phyloP scores from a whole-genome alignment of 2,329 filamentous ascomycete species.

The Monilinia vaccinii-corymbosi region DNA sequence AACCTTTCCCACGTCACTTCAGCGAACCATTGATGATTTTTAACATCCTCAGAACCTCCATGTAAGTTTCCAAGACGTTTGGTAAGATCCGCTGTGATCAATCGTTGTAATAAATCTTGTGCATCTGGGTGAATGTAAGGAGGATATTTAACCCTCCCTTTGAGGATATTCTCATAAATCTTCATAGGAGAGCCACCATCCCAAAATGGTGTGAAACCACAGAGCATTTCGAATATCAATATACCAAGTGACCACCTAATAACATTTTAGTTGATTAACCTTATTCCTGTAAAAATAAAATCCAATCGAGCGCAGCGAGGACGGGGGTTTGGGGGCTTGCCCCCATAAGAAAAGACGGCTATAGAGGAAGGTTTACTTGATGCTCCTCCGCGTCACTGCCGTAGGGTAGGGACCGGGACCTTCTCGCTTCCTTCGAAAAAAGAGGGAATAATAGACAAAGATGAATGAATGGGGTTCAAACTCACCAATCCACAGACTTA shows the following conservation, averaged over 20 bases:
- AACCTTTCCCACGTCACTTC: slow-evolving; percentile 97
- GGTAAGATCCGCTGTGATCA: slow-evolving; percentile 91
- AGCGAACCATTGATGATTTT: slow-evolving; percentile 91
- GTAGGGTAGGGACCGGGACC: neutral
- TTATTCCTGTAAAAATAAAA: neutral
- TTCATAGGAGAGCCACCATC: slow-evolving; percentile 96
- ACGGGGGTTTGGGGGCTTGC: slow-evolving; percentile 1
- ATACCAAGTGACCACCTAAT: slow-evolving; percentile 95
- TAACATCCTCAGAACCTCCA: slow-evolving; percentile 83
- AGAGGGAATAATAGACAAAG: neutral
- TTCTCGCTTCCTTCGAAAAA: neutral
- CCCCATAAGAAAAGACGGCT: neutral
- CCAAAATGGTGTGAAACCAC: slow-evolving; percentile 98
- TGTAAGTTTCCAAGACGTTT: slow-evolving; percentile 93
- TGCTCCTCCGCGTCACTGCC: neutral
- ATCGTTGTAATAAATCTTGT: slow-evolving; percentile 79
- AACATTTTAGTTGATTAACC: slow-evolving; percentile 13
- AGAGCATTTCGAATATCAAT: slow-evolving; percentile 98
- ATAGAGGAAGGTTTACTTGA: slow-evolving; percentile 3
- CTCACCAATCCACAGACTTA: slow-evolving; percentile 88
- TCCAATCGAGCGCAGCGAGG: neutral
- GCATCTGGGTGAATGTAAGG: slow-evolving; percentile 92
- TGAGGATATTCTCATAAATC: slow-evolving; percentile 98
- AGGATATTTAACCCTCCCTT: slow-evolving; percentile 92
- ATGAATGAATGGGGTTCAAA: slow-evolving; percentile 33